Evolutionary conservation across 139 green algal genomes (phyloP).

Genomic region (Auxenochlorella pyrenoidosa): DNA sequence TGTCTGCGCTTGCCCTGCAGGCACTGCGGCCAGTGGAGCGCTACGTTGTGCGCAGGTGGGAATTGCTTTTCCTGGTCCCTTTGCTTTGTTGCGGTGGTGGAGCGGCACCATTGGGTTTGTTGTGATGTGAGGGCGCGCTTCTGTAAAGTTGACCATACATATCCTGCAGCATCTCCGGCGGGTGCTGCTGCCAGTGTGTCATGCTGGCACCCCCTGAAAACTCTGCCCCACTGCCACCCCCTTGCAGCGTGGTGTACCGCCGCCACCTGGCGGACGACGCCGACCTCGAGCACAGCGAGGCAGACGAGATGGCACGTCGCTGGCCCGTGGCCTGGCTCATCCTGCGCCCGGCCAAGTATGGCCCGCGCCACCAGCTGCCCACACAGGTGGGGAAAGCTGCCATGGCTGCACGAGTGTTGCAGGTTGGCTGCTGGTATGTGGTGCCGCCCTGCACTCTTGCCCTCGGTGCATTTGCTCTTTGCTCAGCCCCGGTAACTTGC

Average conservation of each 20-base stretch:
- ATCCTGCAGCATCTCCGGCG: too few species aligned
- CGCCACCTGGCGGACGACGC: conserved; percentile 43
- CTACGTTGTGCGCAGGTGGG: conserved; percentile 47
- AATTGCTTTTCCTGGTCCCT: too few species aligned
- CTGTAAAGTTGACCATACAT: too few species aligned
- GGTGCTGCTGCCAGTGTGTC: neutral
- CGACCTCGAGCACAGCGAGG: conserved; percentile 10
- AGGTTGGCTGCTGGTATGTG: neutral
- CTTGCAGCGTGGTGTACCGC: conserved; percentile 48
- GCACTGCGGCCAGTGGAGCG: conserved; percentile 54
- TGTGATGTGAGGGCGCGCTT: too few species aligned
- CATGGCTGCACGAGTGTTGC: neutral
- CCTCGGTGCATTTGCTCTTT: too few species aligned
- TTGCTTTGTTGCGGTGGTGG: too few species aligned
- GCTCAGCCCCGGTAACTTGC: too few species aligned
- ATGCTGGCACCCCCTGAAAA: neutral
- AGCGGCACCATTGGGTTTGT: too few species aligned
- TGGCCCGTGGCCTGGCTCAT: conserved; percentile 80
- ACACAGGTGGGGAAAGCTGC: neutral
- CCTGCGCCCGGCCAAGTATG: conserved; percentile 55
- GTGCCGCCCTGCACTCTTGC: neutral
- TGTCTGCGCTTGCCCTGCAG: neutral
- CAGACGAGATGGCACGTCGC: neutral
- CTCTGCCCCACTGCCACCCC: neutral
- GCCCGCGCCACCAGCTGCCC: conserved; percentile 45